Base-by-base conservation (phyloP, 495 filamentous ascomycete species). In the Podospora fimiseda region DNA sequence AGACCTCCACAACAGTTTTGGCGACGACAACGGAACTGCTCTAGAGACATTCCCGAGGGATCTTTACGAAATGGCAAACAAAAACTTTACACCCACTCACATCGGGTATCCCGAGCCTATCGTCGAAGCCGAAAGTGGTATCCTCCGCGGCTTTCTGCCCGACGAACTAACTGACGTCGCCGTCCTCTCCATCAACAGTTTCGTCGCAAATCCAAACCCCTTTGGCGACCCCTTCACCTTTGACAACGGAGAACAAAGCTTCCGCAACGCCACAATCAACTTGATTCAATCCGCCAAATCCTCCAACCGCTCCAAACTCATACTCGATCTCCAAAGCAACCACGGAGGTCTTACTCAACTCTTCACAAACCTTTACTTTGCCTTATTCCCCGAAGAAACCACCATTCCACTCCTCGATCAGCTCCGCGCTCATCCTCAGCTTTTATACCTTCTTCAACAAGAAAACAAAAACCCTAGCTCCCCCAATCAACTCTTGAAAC, bases 281-380 rank as follows among this genome's bases (percentile, higher is more conserved):
- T 51, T 60, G 16, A 23, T 59, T 15, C 15, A 41, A 0, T 16
- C 30, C 1, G 53, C 53, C 33, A 48, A 46, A 3, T 47, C 38
- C 3, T 19, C 52, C 18, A 44, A 44, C 18, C 51, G 57, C 15
- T 14, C 56, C 50, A 37, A 55, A 39, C 63, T 83, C 2, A 60
- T 83, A 39, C 74, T 84, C 49, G 80, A 85, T 57, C 51, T 83
- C 0, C 67, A 74, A 6, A 60, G 62, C 18, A 83, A 84, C 57
- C 60, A 59, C 0, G 80, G 81, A 9, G 81, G 81, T 11, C 54
- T 53, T 4, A 57, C 73, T 20, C 19, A 66, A 36, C 58, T 62
- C 20, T 55, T 70, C 7, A 60, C 64, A 15, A 67, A 70, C 24
- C 59, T 77, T 1, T 67, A 54, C 50, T 39, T 51, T 13, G 23